Evolutionary conservation across 176 grass and related monocot genomes (phyloP).

Genomic region (Zizania latifolia): DNA sequence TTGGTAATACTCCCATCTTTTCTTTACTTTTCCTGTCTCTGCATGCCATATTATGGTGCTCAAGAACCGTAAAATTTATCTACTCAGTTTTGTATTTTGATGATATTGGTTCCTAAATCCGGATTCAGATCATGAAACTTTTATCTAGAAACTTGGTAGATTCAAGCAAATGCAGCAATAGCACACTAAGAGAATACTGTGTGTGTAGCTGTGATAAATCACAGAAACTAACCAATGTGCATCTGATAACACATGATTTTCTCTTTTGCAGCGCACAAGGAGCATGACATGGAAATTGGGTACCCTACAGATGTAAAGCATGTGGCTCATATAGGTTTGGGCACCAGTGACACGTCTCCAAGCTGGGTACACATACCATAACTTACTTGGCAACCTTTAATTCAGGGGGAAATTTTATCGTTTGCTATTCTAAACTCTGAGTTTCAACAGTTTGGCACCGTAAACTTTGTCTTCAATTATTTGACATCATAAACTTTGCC

Average conservation of each 20-base stretch:
- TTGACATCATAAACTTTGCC: too few species aligned
- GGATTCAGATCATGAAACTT: neutral
- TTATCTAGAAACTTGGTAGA: neutral
- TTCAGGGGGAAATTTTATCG: too few species aligned
- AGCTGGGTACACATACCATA: conserved; percentile 68
- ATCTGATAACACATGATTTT: neutral
- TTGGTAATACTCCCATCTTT: conserved; percentile 47
- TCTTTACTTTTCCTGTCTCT: neutral
- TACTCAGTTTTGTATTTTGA: neutral
- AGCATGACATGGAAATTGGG: conserved; percentile 91
- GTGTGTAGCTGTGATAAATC: neutral
- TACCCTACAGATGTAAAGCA: conserved; percentile 90
- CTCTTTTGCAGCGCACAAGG: conserved; percentile 60
- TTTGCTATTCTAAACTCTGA: too few species aligned
- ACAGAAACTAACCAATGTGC: neutral
- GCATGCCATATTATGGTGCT: too few species aligned
- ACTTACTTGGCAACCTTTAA: neutral
- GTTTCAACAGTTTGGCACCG: too few species aligned
- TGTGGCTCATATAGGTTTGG: conserved; percentile 85
- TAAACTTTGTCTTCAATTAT: too few species aligned
- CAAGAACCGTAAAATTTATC: too few species aligned
- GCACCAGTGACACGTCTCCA: conserved; percentile 48
- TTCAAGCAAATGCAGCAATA: neutral
- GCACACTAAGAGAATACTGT: neutral
- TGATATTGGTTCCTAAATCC: neutral